Evolutionary conservation across 2,329 filamentous ascomycete genomes (phyloP).

Genomic region (Alternaria sp.): DNA sequence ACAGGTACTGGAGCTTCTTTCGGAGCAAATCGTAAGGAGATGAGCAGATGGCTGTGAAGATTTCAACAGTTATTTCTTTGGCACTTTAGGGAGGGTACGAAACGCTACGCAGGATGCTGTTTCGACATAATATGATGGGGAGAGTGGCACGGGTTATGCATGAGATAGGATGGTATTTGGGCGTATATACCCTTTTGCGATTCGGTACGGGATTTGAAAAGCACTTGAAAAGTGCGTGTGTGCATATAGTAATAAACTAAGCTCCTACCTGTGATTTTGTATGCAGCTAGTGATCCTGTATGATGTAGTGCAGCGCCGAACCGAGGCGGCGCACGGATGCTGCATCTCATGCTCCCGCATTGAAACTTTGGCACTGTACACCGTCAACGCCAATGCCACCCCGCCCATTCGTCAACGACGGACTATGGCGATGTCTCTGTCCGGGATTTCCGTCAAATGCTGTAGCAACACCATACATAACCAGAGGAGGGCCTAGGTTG

Average conservation of each 20-base stretch:
- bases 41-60: constrained; percentile 12
- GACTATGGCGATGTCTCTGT: constrained; percentile 48
- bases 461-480: background rate
- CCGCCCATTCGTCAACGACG: constrained; percentile 44
- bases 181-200: constrained; percentile 19
- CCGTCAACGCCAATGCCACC: constrained; percentile 37
- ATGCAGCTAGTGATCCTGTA: background rate
- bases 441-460: constrained; percentile 32
- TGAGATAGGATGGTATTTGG: constrained; percentile 11
- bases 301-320: background rate
- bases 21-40: constrained; percentile 30
- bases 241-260: constrained; percentile 8
- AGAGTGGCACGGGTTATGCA: constrained; percentile 1
- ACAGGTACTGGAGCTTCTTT: constrained; percentile 39
- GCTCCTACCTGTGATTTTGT: background rate
- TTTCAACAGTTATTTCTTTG: background rate
- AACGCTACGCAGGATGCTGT: constrained; percentile 3
- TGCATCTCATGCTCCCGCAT: constrained; percentile 5
- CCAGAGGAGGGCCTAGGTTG: constrained; percentile 3
- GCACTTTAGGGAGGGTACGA: constrained; percentile 1
- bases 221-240: background rate
- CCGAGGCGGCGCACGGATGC: constrained; percentile 7
- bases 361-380: constrained; percentile 9
- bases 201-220: constrained; percentile 3
- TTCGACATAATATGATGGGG: constrained; percentile 5